phyloP scores from a whole-genome alignment of 768 basidiomycete species.

The Hysterangium stoloniferum region DNA sequence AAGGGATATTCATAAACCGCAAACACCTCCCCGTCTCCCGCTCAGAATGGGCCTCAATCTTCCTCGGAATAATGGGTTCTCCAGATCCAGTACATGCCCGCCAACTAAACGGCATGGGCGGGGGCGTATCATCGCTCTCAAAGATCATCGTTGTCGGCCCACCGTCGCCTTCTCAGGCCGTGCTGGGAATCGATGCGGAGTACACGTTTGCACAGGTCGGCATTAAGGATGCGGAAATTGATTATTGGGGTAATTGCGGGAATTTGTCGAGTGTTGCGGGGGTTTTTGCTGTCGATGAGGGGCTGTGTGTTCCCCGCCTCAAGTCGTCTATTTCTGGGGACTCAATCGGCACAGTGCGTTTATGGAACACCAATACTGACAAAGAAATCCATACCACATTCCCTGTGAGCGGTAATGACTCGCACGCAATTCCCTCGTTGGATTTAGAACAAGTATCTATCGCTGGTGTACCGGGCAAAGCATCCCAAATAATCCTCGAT shows the following conservation, averaged over 20 bases:
- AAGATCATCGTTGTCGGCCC: constrained; percentile 62
- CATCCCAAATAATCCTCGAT: constrained; percentile 58
- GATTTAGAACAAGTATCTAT: constrained; percentile 44
- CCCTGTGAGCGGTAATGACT: constrained; percentile 31
- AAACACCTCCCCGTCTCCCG: constrained; percentile 43
- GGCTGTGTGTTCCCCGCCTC: constrained; percentile 32
- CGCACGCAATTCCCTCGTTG: constrained; percentile 28
- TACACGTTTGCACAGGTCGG: constrained; percentile 60
- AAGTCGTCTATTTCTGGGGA: constrained; percentile 11
- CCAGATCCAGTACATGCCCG: constrained; percentile 60
- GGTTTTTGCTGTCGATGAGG: constrained; percentile 63
- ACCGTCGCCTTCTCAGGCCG: constrained; percentile 34
- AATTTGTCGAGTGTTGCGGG: constrained; percentile 71
- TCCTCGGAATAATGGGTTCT: constrained; percentile 74
- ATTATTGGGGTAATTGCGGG: constrained; percentile 70
- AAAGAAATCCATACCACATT: constrained; percentile 67
- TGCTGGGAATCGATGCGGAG: constrained; percentile 47
- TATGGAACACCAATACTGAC: constrained; percentile 66
- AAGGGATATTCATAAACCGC: constrained; percentile 61
- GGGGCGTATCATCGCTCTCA: constrained; percentile 65
- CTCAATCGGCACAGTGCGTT: constrained; percentile 37
- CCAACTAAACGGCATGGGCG: constrained; percentile 78
- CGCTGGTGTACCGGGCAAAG: constrained; percentile 62
- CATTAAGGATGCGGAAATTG: constrained; percentile 50
- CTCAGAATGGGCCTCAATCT: constrained; percentile 50